Evolutionary conservation across 2,329 filamentous ascomycete genomes (phyloP).

Genomic region (Tolypocladium guangdongense): DNA sequence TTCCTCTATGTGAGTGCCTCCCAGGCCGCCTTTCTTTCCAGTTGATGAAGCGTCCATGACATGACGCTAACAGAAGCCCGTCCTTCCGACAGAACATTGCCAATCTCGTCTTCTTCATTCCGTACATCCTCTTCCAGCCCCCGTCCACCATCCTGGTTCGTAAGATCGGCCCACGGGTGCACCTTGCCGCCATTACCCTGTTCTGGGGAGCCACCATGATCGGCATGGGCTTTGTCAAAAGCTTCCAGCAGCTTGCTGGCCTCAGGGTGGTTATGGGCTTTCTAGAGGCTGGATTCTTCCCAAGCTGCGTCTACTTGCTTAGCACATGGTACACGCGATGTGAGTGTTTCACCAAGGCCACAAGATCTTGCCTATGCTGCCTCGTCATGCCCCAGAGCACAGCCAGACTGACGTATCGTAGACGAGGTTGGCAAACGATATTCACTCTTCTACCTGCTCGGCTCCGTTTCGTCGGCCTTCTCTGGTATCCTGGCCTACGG

Average conservation of each 20-base stretch:
- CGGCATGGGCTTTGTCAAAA: slow-evolving; percentile 51
- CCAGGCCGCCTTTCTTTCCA: background rate
- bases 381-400: background rate
- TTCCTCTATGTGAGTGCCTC: slow-evolving; percentile 30
- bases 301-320: slow-evolving; percentile 59
- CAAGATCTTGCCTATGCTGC: background rate
- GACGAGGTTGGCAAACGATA: slow-evolving; percentile 62
- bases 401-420: slow-evolving; percentile 5
- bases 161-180: slow-evolving; percentile 50
- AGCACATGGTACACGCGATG: slow-evolving; percentile 63
- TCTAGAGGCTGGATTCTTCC: slow-evolving; percentile 63
- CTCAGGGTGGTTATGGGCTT: slow-evolving; percentile 50
- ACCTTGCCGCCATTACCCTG: slow-evolving; percentile 42
- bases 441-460: slow-evolving; percentile 58
- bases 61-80: background rate
- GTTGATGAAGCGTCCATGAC: background rate
- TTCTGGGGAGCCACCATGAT: slow-evolving; percentile 53
- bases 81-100: slow-evolving; percentile 41
- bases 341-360: slow-evolving; percentile 21
- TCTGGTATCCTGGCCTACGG: slow-evolving; percentile 61
- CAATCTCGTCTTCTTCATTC: slow-evolving; percentile 63
- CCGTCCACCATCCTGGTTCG: slow-evolving; percentile 60
- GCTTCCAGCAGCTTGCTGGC: slow-evolving; percentile 40
- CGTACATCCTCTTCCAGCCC: slow-evolving; percentile 62
- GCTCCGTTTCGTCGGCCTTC: slow-evolving; percentile 54